Percentiles rank a stretch among this genome's conserved stretches.
Conservation (phyloP, 1,284 basidiomycete genomes). For the Sphaerobolus stellatus region DNA sequence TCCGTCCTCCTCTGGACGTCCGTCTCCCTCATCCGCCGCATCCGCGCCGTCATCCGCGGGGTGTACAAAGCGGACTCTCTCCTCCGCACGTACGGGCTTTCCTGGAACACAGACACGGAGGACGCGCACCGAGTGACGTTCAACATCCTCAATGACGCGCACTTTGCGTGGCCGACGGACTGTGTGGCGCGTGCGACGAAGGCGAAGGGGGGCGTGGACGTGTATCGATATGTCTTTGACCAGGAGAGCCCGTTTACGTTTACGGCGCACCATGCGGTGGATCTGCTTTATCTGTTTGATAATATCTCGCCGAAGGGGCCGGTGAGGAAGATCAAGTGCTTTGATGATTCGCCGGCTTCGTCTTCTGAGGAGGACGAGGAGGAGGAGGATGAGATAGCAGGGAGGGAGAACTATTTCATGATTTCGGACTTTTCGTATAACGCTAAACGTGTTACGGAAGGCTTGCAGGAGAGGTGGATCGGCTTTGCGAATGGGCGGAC, state of each 20-base stretch:
- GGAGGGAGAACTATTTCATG: background rate
- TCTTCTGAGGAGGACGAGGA: conserved; percentile 28
- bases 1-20: conserved; percentile 53
- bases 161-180: conserved; percentile 73
- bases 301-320: conserved; percentile 47
- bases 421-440: conserved; percentile 42
- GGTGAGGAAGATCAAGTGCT: conserved; percentile 20
- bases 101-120: conserved; percentile 47
- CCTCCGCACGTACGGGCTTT: conserved; percentile 68
- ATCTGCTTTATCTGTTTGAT: conserved; percentile 74
- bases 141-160: conserved; percentile 69
- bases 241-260: conserved; percentile 67
- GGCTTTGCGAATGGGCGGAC: conserved; percentile 66
- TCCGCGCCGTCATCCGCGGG: conserved; percentile 71
- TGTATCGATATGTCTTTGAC: conserved; percentile 77
- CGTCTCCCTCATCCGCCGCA: conserved; percentile 55
- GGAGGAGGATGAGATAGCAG: conserved; percentile 27
- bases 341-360: conserved; percentile 25
- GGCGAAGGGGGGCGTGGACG: conserved; percentile 48
- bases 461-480: conserved; percentile 70
- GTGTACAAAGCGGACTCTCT: conserved; percentile 57
- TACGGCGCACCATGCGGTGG: conserved; percentile 63
- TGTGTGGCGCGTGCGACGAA: conserved; percentile 43
- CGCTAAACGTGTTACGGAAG: conserved; percentile 62
- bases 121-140: conserved; percentile 65